Percentiles rank a stretch among this genome's conserved stretches.
These are phyloP conservation scores for Alternaria sp. DNA, from an alignment of 2,329 filamentous ascomycete species.

Conservation along the genomic window DNA sequence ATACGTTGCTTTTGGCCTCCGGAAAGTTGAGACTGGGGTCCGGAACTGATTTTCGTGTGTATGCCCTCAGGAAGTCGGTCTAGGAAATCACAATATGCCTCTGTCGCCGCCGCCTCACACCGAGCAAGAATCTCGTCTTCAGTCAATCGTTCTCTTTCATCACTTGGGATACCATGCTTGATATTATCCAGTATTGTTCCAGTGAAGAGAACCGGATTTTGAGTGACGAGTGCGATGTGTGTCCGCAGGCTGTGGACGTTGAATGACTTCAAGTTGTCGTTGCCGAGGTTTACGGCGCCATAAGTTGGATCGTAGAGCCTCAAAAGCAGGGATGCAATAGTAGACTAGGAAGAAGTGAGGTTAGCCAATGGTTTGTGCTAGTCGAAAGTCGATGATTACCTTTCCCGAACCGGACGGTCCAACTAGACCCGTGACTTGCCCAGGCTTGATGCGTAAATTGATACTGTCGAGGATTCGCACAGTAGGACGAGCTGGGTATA, in stretches of 20 bases:
- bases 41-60: conserved; percentile 41
- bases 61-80: conserved; percentile 44
- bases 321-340: conserved; percentile 52
- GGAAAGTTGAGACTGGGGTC: conserved; percentile 43
- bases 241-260: conserved; percentile 43
- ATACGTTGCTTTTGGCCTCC: conserved; percentile 50
- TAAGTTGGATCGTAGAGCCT: conserved; percentile 48
- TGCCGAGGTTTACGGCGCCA: conserved; percentile 37
- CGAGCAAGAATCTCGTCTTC: conserved; percentile 52
- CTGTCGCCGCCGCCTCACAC: conserved; percentile 56
- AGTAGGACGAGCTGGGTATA: conserved; percentile 53
- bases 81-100: conserved; percentile 60
- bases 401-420: conserved; percentile 51
- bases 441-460: conserved; percentile 45
- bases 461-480: conserved; percentile 50
- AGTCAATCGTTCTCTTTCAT: conserved; percentile 21
- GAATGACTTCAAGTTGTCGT: conserved; percentile 31
- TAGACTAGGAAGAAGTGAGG: conserved; percentile 47
- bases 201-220: conserved; percentile 42
- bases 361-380: background rate
- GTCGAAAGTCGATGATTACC: background rate
- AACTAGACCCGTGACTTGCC: conserved; percentile 54
- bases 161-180: conserved; percentile 35
- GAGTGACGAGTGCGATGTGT: conserved; percentile 42
- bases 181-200: conserved; percentile 48